Evolutionary conservation across 164 flowering plant species (phyloP).

Genomic region (grape (Vitis vinifera)): ASM3070453v1 NC_081820.1:7123001-7123500

Average conservation of each 20-base stretch:
- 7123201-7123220: constrained; percentile 98
- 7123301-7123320: constrained; percentile 99
- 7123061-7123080: too few relatives aligned
- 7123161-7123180: constrained; percentile 96
- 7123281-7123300: constrained; percentile 96
- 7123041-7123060: too few relatives aligned
- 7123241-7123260: constrained; percentile 99
- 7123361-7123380: constrained; percentile 32
- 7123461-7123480: too few relatives aligned
- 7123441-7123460: too few relatives aligned
- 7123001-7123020: too few relatives aligned
- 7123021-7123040: too few relatives aligned
- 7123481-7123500: too few relatives aligned
- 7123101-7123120: too few relatives aligned
- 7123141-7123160: constrained; percentile 95
- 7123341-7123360: constrained; percentile 61
- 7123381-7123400: neutral
- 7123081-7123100: too few relatives aligned
- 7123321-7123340: constrained; percentile 93
- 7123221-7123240: constrained; percentile 96
- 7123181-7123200: constrained; percentile 95
- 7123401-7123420: too few relatives aligned
- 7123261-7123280: constrained; percentile 95
- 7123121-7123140: constrained; percentile 2
- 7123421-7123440: too few relatives aligned